Base-by-base conservation (phyloP, 495 filamentous ascomycete species). In the Penicillium subrubescens region DNA sequence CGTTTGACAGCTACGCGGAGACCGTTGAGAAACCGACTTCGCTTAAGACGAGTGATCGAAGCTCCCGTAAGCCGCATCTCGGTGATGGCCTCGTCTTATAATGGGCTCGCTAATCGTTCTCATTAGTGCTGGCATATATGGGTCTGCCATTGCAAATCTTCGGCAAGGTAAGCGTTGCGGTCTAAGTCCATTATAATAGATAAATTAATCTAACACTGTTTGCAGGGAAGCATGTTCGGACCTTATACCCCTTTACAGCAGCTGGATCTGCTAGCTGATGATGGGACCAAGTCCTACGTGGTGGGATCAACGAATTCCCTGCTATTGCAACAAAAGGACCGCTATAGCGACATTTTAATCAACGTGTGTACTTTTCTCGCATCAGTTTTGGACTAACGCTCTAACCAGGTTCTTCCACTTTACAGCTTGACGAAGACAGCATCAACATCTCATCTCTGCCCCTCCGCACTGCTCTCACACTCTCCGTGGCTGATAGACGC, bases 161-260 rank as follows among this genome's bases (percentile, higher is more conserved):
- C 74, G 94, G 95, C 65, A 97, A 93, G 83, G 91, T 93, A 76
- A 59, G 71, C 68, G 33, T 44, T 11, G 39, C 0, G n/a, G 11
- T 14, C 19, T 17, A 3, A 3, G 21, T 53, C 39, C 5, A 12
- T 25, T 19, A 50, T 31, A 58, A 53, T 67, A 4, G 25, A 27
- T 27, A 27, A 27, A 27, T 17, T 15, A 14, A n/a, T 56, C 70
- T 77, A 65, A 82, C 57, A 21, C 57, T 48, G 12, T 59, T 58
- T 57, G 6, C 62, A 94, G 89, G 95, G 95, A 55, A 94, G 92
- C 74, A 84, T 99, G 66, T 97, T 98, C 73, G 94, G 95, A 2
- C 95, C 95, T 0, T 99, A 99, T 77, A 99, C 96, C 2, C 95
- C 95, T 21, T 77, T 99, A 27, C 95, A 99, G 75, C 94, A 97